Conservation (phyloP, 2,329 filamentous ascomycete genomes). For the Magnaporthales sp. region DNA sequence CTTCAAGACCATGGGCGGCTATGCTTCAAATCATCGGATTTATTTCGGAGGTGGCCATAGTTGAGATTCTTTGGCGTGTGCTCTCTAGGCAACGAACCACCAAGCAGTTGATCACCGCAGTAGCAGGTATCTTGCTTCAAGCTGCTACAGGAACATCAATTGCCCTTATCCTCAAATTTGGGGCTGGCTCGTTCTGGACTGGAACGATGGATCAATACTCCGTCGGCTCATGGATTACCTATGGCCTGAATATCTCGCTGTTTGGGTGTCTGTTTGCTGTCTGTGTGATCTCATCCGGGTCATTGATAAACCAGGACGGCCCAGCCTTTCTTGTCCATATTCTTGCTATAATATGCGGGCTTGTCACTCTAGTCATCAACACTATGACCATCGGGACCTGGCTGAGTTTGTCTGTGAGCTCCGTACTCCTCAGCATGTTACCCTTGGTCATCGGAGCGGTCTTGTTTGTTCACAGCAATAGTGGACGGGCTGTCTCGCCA, state of each 20-base stretch:
- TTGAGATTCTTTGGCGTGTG: slow-evolving; percentile 41
- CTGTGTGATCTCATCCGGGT: slow-evolving; percentile 32
- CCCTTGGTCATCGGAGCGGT: slow-evolving; percentile 30
- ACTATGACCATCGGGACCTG: slow-evolving; percentile 33
- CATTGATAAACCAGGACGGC: slow-evolving; percentile 38
- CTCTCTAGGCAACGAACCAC: slow-evolving; percentile 41
- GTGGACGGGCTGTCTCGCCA: slow-evolving; percentile 33
- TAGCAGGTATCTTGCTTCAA: neutral
- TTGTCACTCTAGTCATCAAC: slow-evolving; percentile 25
- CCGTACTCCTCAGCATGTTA: slow-evolving; percentile 27
- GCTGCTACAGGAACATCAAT: neutral
- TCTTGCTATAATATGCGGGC: slow-evolving; percentile 33
- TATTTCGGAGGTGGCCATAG: slow-evolving; percentile 34
- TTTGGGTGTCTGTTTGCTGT: slow-evolving; percentile 24
- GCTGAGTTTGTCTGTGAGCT: slow-evolving; percentile 28
- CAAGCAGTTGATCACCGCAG: slow-evolving; percentile 16
- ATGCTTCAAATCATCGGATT: slow-evolving; percentile 36
- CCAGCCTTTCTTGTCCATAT: slow-evolving; percentile 32
- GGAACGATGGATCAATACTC: neutral
- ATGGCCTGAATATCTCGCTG: neutral
- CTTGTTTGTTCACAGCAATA: slow-evolving; percentile 33
- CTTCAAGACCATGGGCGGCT: slow-evolving; percentile 26
- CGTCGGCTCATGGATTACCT: neutral
- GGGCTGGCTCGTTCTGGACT: neutral
- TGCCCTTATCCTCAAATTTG: neutral